These are phyloP conservation scores for Xanthoconium stramineum DNA, from an alignment of 768 basidiomycete species.

Conservation along the genomic window DNA sequence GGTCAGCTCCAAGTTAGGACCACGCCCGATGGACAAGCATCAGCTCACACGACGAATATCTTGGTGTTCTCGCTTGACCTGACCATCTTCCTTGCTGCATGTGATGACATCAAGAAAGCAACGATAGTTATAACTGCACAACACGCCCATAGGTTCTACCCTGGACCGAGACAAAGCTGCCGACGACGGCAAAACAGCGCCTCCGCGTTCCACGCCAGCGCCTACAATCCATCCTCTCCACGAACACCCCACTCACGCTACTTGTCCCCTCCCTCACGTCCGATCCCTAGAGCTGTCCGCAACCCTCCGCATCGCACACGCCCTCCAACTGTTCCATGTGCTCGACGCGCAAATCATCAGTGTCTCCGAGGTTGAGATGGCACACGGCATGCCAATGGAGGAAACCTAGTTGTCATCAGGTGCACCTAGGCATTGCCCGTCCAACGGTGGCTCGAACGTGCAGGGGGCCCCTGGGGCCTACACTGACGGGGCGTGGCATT, in stretches of 20 bases:
- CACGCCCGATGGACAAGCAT: slow-evolving; percentile 2
- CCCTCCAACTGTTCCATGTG: slow-evolving; percentile 63
- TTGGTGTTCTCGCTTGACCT: slow-evolving; percentile 21
- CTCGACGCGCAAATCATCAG: slow-evolving; percentile 61
- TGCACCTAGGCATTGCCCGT: slow-evolving; percentile 35
- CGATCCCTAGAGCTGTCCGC: slow-evolving; percentile 41
- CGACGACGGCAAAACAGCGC: neutral
- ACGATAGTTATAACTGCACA: neutral
- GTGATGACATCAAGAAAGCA: neutral
- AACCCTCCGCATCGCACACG: slow-evolving; percentile 66
- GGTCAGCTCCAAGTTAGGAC: slow-evolving; percentile 20
- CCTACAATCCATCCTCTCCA: slow-evolving; percentile 63
- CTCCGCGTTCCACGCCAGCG: slow-evolving; percentile 34
- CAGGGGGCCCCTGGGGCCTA: slow-evolving; percentile 14
- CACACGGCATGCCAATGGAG: slow-evolving; percentile 11
- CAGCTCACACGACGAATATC: slow-evolving; percentile 25
- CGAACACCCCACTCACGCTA: slow-evolving; percentile 50
- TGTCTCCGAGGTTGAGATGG: slow-evolving; percentile 32
- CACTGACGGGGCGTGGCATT: slow-evolving; percentile 19
- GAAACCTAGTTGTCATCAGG: slow-evolving; percentile 63
- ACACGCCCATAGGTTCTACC: slow-evolving; percentile 4
- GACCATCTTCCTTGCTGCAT: neutral
- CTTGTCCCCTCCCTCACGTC: slow-evolving; percentile 43
- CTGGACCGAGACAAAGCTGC: neutral
- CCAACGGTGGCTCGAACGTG: slow-evolving; percentile 28